Conservation (phyloP, 169 alveolate genomes). For the Plasmodium blacklocki region DNA sequence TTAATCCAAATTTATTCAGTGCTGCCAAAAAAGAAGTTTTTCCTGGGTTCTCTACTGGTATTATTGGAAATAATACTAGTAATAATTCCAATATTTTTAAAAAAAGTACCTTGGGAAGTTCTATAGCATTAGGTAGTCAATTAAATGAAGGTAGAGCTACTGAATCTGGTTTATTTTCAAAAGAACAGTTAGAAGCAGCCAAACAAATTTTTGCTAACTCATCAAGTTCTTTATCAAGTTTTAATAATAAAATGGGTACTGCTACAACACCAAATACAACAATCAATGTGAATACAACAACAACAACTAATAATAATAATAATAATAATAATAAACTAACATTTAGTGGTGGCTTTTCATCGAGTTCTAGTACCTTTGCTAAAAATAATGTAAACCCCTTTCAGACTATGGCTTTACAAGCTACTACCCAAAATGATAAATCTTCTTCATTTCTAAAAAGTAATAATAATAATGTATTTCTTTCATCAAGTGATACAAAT, state of each 20-base stretch:
- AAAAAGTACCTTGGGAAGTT: conserved; percentile 70
- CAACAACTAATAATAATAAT: conserved; percentile 18
- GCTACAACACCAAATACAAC: no score
- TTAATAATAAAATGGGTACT: no score
- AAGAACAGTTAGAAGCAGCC: conserved; percentile 75
- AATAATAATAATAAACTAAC: conserved; percentile 49
- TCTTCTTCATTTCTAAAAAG: conserved; percentile 28
- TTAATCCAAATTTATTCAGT: conserved; percentile 66
- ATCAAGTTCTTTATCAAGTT: conserved; percentile 14
- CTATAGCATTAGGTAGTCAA: conserved; percentile 76
- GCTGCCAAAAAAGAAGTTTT: conserved; percentile 70
- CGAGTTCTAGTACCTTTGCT: conserved; percentile 66
- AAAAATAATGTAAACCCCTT: conserved; percentile 69
- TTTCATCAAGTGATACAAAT: conserved; percentile 10
- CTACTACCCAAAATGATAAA: conserved; percentile 48
- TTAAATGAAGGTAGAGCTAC: conserved; percentile 60
- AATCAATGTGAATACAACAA: not conserved
- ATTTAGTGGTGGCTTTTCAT: conserved; percentile 64
- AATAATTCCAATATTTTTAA: conserved; percentile 58
- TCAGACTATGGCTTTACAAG: conserved; percentile 71
- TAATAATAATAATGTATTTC: conserved; percentile 16
- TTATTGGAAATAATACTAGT: conserved; percentile 43
- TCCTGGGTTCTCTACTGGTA: conserved; percentile 62
- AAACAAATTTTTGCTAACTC: conserved; percentile 73
- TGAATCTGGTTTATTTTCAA: conserved; percentile 69